Conservation (phyloP, 2,329 filamentous ascomycete species). For the Alternaria alternata region DNA sequence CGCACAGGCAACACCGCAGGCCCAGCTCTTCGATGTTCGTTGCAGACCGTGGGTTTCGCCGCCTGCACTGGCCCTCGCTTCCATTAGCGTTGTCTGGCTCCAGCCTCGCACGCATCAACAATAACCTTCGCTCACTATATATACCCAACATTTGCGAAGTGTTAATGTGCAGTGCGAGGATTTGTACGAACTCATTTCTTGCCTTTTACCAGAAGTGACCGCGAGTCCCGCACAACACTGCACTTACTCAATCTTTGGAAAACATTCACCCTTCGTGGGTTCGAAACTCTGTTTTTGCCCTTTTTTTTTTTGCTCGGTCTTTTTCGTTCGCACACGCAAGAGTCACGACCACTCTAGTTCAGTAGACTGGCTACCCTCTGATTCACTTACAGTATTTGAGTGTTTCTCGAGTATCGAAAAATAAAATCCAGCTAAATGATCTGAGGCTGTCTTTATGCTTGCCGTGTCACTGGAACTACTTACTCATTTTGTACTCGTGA, state of each 20-base stretch:
- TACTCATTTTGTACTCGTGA: background rate
- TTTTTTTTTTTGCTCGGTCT: constrained; percentile 12
- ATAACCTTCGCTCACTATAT: background rate
- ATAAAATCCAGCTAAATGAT: background rate
- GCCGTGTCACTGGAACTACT: background rate
- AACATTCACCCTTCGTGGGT: constrained; percentile 45
- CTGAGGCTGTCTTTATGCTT: background rate
- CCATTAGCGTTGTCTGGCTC: background rate
- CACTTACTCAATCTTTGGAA: constrained; percentile 68
- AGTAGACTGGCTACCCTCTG: too few relatives aligned
- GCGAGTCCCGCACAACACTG: constrained; percentile 69
- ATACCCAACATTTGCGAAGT: constrained; percentile 4
- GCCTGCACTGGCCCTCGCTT: background rate
- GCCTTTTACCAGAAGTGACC: constrained; percentile 84
- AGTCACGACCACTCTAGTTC: background rate
- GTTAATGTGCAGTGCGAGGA: constrained; percentile 69
- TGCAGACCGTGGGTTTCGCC: constrained; percentile 3
- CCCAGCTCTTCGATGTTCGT: constrained; percentile 6
- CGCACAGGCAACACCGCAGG: constrained; percentile 18
- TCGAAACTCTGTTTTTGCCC: constrained; percentile 53
- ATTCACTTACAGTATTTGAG: too few relatives aligned
- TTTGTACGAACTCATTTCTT: constrained; percentile 78
- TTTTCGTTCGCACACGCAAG: background rate
- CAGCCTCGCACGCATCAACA: background rate
- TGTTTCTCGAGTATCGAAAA: too few relatives aligned